These are phyloP conservation scores for Xylariaceae sp. DNA, from an alignment of 2,329 filamentous ascomycete genomes.

Conservation along the genomic window DNA sequence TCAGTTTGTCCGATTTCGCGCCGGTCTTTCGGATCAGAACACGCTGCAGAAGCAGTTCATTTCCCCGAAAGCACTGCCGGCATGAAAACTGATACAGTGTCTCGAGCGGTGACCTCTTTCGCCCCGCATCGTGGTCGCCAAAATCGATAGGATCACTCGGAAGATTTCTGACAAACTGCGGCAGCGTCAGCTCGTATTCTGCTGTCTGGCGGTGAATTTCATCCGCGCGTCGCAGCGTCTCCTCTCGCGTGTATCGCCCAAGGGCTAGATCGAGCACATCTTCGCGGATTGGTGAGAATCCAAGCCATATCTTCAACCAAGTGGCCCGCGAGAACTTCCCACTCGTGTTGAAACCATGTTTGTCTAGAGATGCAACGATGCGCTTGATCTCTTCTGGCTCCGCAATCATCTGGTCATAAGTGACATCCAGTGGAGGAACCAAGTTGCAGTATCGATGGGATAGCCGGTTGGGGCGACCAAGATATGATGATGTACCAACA, in stretches of 20 bases:
- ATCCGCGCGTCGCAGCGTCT: conserved; percentile 27
- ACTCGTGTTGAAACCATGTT: conserved; percentile 27
- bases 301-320: conserved; percentile 26
- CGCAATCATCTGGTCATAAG: conserved; percentile 26
- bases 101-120: conserved; percentile 23
- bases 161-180: conserved; percentile 24
- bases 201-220: conserved; percentile 22
- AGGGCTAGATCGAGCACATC: conserved; percentile 36
- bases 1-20: conserved; percentile 31
- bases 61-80: conserved; percentile 23
- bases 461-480: conserved; percentile 34
- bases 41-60: conserved; percentile 34
- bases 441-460: conserved; percentile 34
- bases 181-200: conserved; percentile 27
- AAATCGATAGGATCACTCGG: conserved; percentile 21
- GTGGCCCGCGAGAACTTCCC: conserved; percentile 25
- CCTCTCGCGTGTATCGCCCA: conserved; percentile 31
- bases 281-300: conserved; percentile 29
- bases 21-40: conserved; percentile 35
- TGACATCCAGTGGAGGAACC: conserved; percentile 29
- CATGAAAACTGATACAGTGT: conserved; percentile 25
- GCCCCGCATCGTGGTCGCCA: conserved; percentile 4
- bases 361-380: conserved; percentile 26
- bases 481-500: conserved; percentile 30
- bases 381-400: conserved; percentile 27